These are phyloP conservation scores for Tuctoria greenei DNA, from an alignment of 176 grass and related monocot species.

Conservation along the genomic window DNA sequence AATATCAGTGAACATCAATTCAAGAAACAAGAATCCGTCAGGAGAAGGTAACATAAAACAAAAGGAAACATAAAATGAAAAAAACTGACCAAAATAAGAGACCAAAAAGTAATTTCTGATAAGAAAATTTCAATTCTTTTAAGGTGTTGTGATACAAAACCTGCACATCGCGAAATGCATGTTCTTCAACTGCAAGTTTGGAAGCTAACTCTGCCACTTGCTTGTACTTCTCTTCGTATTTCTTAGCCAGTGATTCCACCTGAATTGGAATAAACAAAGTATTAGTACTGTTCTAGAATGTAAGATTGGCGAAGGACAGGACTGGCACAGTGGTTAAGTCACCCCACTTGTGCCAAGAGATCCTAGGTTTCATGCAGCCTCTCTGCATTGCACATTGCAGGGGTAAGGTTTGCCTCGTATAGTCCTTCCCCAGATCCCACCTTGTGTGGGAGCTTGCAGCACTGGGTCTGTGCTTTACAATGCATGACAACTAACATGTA, in stretches of 20 bases:
- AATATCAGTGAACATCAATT: slow-evolving; percentile 28
- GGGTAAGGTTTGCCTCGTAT: too few species aligned
- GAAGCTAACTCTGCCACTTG: slow-evolving; percentile 94
- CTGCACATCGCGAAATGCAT: slow-evolving; percentile 83
- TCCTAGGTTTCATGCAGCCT: too few species aligned
- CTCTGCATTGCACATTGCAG: too few species aligned
- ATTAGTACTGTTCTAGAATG: not conserved
- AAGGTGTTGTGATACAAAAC: slow-evolving; percentile 40
- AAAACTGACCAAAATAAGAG: slow-evolving; percentile 22
- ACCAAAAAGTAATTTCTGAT: slow-evolving; percentile 6
- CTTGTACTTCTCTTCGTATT: slow-evolving; percentile 99
- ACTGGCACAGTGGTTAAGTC: too few species aligned
- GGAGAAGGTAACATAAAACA: slow-evolving; percentile 13
- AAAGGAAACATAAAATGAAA: slow-evolving; percentile 25
- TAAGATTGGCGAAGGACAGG: not conserved
- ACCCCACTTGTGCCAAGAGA: too few species aligned
- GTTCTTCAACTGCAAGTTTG: slow-evolving; percentile 85
- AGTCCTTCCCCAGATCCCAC: too few species aligned
- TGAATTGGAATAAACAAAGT: slow-evolving; percentile 40
- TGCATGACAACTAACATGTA: not conserved
- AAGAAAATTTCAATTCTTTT: not conserved
- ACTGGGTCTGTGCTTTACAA: too few species aligned
- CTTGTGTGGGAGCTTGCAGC: too few species aligned
- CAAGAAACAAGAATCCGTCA: slow-evolving; percentile 10
- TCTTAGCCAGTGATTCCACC: slow-evolving; percentile 91